These are phyloP conservation scores for Fusarium albidum DNA, from an alignment of 2,329 filamentous ascomycete genomes.

Conservation along the genomic window DNA sequence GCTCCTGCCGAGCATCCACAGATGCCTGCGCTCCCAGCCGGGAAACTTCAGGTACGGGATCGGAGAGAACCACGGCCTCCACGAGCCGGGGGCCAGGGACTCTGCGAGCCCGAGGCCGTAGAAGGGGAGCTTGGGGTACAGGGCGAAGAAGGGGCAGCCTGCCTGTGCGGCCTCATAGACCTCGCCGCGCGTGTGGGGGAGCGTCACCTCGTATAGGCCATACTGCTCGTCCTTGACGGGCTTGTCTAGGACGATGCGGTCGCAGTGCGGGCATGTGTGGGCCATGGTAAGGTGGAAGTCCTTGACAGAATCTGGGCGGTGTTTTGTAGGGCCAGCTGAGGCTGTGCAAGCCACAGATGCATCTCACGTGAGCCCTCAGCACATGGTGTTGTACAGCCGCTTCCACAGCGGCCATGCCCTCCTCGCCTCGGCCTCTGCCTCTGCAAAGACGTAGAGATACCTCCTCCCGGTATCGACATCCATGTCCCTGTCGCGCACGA, in stretches of 20 bases:
- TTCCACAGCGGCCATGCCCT: constrained; percentile 79
- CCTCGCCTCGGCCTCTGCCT: constrained; percentile 80
- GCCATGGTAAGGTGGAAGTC: background rate
- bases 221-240: background rate
- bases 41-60: background rate
- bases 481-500: constrained; percentile 76
- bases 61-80: background rate
- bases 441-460: constrained; percentile 79
- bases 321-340: no score
- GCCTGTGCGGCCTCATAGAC: background rate
- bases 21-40: background rate
- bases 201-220: background rate
- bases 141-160: background rate
- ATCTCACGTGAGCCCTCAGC: constrained; percentile 50
- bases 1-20: background rate
- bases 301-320: no score
- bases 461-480: constrained; percentile 85
- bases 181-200: background rate
- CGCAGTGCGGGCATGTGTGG: background rate
- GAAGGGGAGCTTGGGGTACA: background rate
- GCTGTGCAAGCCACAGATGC: no score
- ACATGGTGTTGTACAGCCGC: constrained; percentile 74
- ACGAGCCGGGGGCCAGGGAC: background rate
- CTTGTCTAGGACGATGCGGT: background rate
- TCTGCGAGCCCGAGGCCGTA: background rate